Percentiles rank a stretch among this genome's conserved stretches.
phyloP scores from a whole-genome alignment of 2,329 filamentous ascomycete species.

The Penicillium sp. region DNA sequence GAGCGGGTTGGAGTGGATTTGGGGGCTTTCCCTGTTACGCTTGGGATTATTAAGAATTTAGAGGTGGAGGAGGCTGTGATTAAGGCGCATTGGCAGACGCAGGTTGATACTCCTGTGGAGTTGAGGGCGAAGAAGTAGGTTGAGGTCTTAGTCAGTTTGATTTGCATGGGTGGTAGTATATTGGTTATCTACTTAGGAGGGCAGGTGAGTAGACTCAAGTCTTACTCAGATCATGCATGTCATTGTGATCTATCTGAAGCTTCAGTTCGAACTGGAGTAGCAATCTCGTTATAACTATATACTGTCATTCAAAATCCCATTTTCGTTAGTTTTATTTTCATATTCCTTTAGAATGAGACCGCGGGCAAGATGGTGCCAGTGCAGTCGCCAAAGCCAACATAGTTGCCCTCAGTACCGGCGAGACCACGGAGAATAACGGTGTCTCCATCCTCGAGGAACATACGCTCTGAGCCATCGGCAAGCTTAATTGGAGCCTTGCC shows the following conservation, averaged over 20 bases:
- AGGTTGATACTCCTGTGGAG: slow-evolving; percentile 56
- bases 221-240: neutral
- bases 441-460: slow-evolving; percentile 74
- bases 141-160: neutral
- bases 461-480: slow-evolving; percentile 64
- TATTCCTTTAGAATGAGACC: slow-evolving; percentile 22
- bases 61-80: slow-evolving; percentile 52
- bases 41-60: slow-evolving; percentile 48
- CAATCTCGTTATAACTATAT: neutral
- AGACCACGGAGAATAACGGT: slow-evolving; percentile 65
- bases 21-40: slow-evolving; percentile 48
- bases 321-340: neutral
- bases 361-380: slow-evolving; percentile 60
- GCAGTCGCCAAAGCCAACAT: slow-evolving; percentile 77
- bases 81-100: slow-evolving; percentile 54
- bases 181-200: neutral
- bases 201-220: neutral
- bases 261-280: neutral
- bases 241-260: neutral
- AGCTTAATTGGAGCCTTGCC: slow-evolving; percentile 66
- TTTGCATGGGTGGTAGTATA: neutral
- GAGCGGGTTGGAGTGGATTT: slow-evolving; percentile 57
- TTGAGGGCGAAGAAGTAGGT: slow-evolving; percentile 29
- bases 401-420: slow-evolving; percentile 63
- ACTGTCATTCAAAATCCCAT: neutral